Base-by-base conservation (phyloP, 2,329 filamentous ascomycete genomes). In the Chaetomiaceae sp. region DNA sequence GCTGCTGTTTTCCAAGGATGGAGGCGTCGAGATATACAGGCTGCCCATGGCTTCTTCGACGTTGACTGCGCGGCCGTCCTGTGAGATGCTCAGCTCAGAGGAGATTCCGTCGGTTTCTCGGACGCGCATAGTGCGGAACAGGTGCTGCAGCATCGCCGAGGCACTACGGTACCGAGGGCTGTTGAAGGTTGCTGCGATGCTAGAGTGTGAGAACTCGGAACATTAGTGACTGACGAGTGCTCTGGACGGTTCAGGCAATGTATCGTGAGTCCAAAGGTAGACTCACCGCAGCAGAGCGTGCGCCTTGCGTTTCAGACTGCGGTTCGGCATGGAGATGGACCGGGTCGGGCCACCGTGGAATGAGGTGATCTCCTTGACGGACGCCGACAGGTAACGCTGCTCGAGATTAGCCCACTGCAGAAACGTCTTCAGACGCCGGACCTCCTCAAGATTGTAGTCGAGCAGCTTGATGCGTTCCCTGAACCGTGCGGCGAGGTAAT, bases 391-490 rank as follows among this genome's bases (percentile, higher is more conserved):
- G 46, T 65, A 70, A 5, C 66, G 59, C 1, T 46, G 21, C 7
- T 63, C 59, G 0, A 73, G 51, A 0, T 58, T 50, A 3, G 58
- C 42, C 70, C 70, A 74, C 0, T 58, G 37, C 4, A 73, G 13
- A 4, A 73, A 65, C 1, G 60, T 60, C 3, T 48, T 48, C 1
- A 73, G 50, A 0, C 48, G 52, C 2, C 51, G 55, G 4, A 69
- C 57, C 1, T 73, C 66, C 6, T 68, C 59, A 2, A 70, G 41
- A 0, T 40, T 55, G 44, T 70, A 72, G 49, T 71, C 68, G 0
- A 73, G 56, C 2, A 67, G 50, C 41, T 65, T 69, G 3, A 64
- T n/a, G n/a, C n/a, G n/a, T n/a, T n/a, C n/a, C n/a, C n/a, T n/a
- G n/a, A n/a, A n/a, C n/a, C n/a, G n/a, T n/a, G n/a, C n/a, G n/a